Percentiles rank a stretch among this genome's conserved stretches.
phyloP scores from a whole-genome alignment of 2,329 filamentous ascomycete genomes.

The Fusarium odoratissimum region DNA sequence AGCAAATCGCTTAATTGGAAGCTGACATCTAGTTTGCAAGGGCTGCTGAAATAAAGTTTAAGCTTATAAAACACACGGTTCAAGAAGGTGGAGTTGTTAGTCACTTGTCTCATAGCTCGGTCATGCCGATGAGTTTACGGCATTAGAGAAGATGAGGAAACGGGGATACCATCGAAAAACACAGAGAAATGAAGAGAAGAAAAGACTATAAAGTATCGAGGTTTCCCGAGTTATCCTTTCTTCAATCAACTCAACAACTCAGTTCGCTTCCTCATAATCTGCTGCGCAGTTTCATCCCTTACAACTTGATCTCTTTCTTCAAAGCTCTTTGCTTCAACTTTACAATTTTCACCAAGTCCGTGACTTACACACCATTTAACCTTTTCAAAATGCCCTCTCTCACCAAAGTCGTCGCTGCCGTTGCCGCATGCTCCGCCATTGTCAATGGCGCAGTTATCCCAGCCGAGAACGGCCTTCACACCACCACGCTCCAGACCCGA shows the following conservation, averaged over 20 bases:
- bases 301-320: background rate
- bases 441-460: background rate
- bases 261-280: background rate
- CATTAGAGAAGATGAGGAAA: background rate
- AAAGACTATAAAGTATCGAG: background rate
- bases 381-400: background rate
- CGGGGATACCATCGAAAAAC: accelerated
- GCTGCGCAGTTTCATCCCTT: background rate
- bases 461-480: background rate
- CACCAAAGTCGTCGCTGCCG: background rate
- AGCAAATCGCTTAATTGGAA: background rate
- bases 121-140: background rate
- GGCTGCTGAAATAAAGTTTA: background rate
- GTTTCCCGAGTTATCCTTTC: accelerated
- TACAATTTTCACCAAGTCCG: background rate
- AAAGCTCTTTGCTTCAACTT: background rate
- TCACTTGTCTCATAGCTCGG: background rate
- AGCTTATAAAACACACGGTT: background rate
- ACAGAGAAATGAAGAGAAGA: accelerated
- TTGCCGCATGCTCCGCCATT: background rate
- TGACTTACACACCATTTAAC: background rate
- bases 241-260: background rate
- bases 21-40: background rate
- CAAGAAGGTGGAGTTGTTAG: background rate
- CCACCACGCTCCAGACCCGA: background rate